A percentile compares a stretch with the other conserved stretches of the same genome.
phyloP scores from a whole-genome alignment of 306 rosid genomes.

The Lithocarpus polystachyus region DNA sequence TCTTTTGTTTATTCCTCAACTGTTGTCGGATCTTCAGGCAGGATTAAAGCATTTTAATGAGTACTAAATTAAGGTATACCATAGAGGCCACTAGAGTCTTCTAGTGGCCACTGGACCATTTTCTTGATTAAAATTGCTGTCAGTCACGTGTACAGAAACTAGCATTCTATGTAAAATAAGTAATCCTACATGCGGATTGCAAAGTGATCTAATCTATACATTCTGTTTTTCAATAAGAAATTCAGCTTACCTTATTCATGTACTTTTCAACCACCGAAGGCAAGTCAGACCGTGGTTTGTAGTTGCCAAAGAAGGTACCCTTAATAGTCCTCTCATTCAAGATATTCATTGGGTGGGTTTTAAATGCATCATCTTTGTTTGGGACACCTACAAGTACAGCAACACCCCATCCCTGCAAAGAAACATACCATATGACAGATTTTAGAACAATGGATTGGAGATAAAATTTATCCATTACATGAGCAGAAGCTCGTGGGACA shows the following conservation, averaged over 20 bases:
- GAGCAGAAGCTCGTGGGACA: not conserved
- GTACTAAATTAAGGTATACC: too few species aligned
- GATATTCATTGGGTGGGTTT: constrained; percentile 70
- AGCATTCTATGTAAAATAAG: too few species aligned
- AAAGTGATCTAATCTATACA: too few species aligned
- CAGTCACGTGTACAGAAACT: too few species aligned
- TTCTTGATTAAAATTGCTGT: too few species aligned
- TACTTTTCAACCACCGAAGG: constrained; percentile 72
- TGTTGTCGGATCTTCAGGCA: too few species aligned
- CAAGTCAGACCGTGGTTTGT: constrained; percentile 75
- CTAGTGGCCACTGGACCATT: too few species aligned
- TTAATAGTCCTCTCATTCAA: constrained; percentile 77
- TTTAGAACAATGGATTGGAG: not conserved
- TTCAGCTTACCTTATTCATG: constrained; percentile 48
- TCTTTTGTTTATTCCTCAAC: too few species aligned
- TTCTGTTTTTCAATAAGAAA: not conserved
- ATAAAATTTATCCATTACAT: too few species aligned
- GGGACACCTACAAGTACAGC: constrained; percentile 93
- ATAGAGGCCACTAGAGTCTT: too few species aligned
- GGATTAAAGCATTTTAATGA: too few species aligned
- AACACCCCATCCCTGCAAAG: constrained; percentile 79
- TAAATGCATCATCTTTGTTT: constrained; percentile 74
- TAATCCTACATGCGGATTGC: too few species aligned
- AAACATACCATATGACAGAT: not conserved
- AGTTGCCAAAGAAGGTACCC: constrained; percentile 91